These are phyloP conservation scores for Corynespora cassiicola DNA, from an alignment of 2,329 filamentous ascomycete species.

Conservation along the genomic window DNA sequence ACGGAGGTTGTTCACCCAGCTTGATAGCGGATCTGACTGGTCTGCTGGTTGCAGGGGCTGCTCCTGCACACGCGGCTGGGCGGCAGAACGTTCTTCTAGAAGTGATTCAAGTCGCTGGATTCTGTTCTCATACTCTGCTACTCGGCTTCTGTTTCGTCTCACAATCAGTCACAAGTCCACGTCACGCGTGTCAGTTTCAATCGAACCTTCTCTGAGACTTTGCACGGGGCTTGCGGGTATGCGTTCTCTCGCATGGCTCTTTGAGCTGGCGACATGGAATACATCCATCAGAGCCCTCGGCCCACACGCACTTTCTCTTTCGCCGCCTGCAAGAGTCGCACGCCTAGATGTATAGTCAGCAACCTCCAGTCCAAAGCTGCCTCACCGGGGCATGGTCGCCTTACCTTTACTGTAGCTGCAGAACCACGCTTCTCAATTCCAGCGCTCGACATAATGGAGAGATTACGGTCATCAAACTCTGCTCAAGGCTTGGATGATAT, in stretches of 20 bases:
- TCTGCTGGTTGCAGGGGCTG: slow-evolving; percentile 23
- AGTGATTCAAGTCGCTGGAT: slow-evolving; percentile 29
- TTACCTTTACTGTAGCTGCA: slow-evolving; percentile 27
- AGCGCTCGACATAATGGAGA: slow-evolving; percentile 18
- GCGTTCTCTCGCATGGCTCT: slow-evolving; percentile 29
- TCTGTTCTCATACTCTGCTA: slow-evolving; percentile 29
- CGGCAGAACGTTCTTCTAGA: slow-evolving; percentile 26
- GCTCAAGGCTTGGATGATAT: too few species aligned
- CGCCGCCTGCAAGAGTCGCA: slow-evolving; percentile 34
- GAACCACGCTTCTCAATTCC: slow-evolving; percentile 31
- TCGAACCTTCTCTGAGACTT: slow-evolving; percentile 30
- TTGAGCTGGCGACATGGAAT: slow-evolving; percentile 26
- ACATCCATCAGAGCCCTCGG: slow-evolving; percentile 21
- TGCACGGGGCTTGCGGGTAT: slow-evolving; percentile 28
- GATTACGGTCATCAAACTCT: too few species aligned
- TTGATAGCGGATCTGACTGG: slow-evolving; percentile 17
- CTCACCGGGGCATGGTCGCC: slow-evolving; percentile 3
- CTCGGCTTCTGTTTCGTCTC: slow-evolving; percentile 22
- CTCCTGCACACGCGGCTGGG: slow-evolving; percentile 22
- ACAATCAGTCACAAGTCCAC: too few species aligned
- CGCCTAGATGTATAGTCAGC: slow-evolving; percentile 15
- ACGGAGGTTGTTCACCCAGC: slow-evolving; percentile 24
- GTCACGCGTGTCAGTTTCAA: too few species aligned
- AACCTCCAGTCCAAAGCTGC: background rate
- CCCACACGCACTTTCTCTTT: slow-evolving; percentile 32